Evolutionary conservation across 257 asterid species (phyloP).

Genomic region (Scutellaria baicalensis): DNA sequence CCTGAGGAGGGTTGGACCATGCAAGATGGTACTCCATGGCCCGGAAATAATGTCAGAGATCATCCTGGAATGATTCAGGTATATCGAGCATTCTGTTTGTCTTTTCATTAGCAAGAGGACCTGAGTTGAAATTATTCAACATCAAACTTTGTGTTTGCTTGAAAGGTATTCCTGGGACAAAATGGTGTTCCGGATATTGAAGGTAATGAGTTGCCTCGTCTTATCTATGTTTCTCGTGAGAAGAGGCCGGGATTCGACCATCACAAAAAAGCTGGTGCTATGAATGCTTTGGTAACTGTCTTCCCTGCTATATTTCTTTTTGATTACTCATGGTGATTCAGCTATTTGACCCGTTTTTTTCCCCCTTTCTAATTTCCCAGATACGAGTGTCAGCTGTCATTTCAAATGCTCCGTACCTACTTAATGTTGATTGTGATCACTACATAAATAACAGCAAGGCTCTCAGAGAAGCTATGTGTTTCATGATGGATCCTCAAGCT

Average conservation of each 20-base stretch:
- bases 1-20: constrained; percentile 99
- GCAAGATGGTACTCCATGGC: constrained; percentile 99
- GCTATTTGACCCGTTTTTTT: background rate
- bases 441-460: constrained; percentile 95
- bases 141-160: constrained; percentile 2
- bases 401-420: constrained; percentile 90
- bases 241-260: constrained; percentile 97
- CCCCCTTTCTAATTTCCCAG: constrained; percentile 26
- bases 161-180: constrained; percentile 86
- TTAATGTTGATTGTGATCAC: constrained; percentile 98
- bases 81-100: background rate
- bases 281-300: constrained; percentile 81
- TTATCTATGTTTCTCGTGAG: constrained; percentile 94
- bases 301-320: background rate
- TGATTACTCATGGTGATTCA: background rate
- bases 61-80: constrained; percentile 99
- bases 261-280: constrained; percentile 98
- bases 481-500: constrained; percentile 98
- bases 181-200: constrained; percentile 79
- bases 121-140: background rate
- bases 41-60: constrained; percentile 93
- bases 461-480: constrained; percentile 94
- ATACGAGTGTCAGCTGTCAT: constrained; percentile 93
- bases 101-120: background rate
- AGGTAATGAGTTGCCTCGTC: constrained; percentile 91